Conservation (phyloP, 2,329 filamentous ascomycete genomes). For the Claviceps purpurea region DNA sequence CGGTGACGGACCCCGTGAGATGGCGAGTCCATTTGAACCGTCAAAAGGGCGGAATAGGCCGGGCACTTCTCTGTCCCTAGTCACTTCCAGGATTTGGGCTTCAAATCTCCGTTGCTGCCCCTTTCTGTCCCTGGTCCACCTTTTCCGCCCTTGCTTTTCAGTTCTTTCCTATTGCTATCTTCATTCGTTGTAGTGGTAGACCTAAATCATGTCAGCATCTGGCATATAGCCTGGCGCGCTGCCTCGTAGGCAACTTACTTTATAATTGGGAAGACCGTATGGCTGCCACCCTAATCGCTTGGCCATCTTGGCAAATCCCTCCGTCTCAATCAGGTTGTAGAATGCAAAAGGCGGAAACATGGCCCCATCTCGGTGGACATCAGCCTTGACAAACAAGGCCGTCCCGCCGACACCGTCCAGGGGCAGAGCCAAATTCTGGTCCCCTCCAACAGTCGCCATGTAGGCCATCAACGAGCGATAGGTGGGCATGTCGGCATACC, state of each 20-base stretch:
- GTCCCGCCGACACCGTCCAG: slow-evolving; percentile 93
- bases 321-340: slow-evolving; percentile 93
- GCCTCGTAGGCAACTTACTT: slow-evolving; percentile 43
- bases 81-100: no score
- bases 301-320: slow-evolving; percentile 97
- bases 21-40: no score
- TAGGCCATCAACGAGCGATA: slow-evolving; percentile 87
- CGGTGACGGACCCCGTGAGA: no score
- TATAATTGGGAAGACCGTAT: slow-evolving; percentile 90
- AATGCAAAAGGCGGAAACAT: slow-evolving; percentile 98
- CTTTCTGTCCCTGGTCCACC: not conserved
- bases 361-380: slow-evolving; percentile 91
- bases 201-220: slow-evolving; percentile 31
- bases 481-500: slow-evolving; percentile 85
- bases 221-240: not conserved
- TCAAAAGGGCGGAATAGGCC: no score
- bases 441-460: slow-evolving; percentile 46
- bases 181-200: slow-evolving; percentile 85
- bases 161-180: slow-evolving; percentile 1
- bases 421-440: slow-evolving; percentile 50
- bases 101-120: not conserved
- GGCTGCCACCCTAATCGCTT: slow-evolving; percentile 73
- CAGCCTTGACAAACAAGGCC: slow-evolving; percentile 83
- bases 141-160: not conserved
- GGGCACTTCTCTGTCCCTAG: no score